Base-by-base conservation (phyloP, 345 rosid species). In the Zanthoxylum bungeanum region DNA sequence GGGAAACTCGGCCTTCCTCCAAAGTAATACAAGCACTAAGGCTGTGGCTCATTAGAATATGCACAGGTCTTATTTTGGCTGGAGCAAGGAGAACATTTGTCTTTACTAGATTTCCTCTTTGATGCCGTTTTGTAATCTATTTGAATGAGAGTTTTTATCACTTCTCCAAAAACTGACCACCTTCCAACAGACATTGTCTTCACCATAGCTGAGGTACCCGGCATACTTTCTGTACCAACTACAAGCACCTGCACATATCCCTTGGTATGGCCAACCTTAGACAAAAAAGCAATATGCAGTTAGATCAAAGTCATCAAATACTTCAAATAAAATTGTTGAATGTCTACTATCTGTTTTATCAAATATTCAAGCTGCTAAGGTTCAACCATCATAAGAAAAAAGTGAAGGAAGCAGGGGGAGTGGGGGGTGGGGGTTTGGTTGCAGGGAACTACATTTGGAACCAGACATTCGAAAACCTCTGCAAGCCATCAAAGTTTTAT, bases 191-290 rank as follows among this genome's bases (percentile, higher is more conserved):
- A 87, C 61, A 93, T 89, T 85, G 91, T 92, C 90, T 85, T 95
- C 64, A 76, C 96, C 44, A 89, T 82, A 33, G 89, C 97, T 69
- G 97, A 86, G 73, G 85, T 73, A 33, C 97, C 97, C 61, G 88
- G 83, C 89, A 89, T 81, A 73, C 77, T 77, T 72, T 88, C 91
- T 22, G 93, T 82, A 77, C 73, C 93, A 77, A 73, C 83, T 40
- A 92, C 84, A 53, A 92, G 96, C 16, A 92, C 98, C 79, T 94
- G 98, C 30, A 89, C 74, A 53, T 92, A 95, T 27, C 88, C 89
- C 76, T 95, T 89, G 16, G 98, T 92, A 73, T 92, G 99, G 73
- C 98, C 99, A 75, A 95, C 97, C 99, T 95, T 75, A 75, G 74
- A 60, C 60, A 70, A 62, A 33, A 52, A 67, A 66, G 51, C 28